phyloP scores from a whole-genome alignment of 1,284 basidiomycete genomes.

The Microbotryum violaceum region DNA sequence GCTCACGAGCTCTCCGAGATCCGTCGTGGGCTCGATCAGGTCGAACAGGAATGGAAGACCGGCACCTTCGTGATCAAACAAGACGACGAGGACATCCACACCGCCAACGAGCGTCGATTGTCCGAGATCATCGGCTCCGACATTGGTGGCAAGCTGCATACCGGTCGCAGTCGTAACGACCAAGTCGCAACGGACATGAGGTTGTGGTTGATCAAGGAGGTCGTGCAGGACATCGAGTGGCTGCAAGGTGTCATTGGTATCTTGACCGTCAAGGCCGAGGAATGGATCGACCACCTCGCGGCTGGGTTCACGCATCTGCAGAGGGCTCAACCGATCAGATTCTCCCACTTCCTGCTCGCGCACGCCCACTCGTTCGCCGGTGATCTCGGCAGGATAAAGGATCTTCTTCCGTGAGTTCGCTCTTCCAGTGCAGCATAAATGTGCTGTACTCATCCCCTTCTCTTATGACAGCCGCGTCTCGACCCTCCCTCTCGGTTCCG shows the following conservation, averaged over 20 bases:
- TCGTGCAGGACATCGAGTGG: conserved; percentile 60
- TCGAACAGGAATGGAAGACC: conserved; percentile 76
- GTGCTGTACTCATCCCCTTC: neutral
- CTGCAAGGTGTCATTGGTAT: conserved; percentile 74
- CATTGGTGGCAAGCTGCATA: conserved; percentile 87
- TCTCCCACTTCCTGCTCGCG: conserved; percentile 93
- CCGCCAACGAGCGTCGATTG: conserved; percentile 93
- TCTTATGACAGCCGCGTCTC: conserved; percentile 60
- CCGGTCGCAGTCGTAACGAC: conserved; percentile 91
- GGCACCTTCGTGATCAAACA: conserved; percentile 64
- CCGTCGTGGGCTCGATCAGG: conserved; percentile 64
- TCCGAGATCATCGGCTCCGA: conserved; percentile 81
- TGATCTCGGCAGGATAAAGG: conserved; percentile 78
- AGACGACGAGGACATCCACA: conserved; percentile 98
- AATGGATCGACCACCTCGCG: conserved; percentile 81
- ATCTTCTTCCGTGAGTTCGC: conserved; percentile 53
- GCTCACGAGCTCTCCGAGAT: conserved; percentile 46
- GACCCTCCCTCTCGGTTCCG: conserved; percentile 84
- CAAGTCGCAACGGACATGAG: conserved; percentile 98
- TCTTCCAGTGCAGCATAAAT: no score
- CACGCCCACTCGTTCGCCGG: conserved; percentile 85
- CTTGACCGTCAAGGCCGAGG: conserved; percentile 81
- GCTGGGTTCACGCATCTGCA: conserved; percentile 97
- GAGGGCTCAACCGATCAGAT: conserved; percentile 94
- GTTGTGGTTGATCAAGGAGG: conserved; percentile 83